These are phyloP conservation scores for Curvularia lunata DNA, from an alignment of 2,329 filamentous ascomycete species.

Conservation along the genomic window DNA sequence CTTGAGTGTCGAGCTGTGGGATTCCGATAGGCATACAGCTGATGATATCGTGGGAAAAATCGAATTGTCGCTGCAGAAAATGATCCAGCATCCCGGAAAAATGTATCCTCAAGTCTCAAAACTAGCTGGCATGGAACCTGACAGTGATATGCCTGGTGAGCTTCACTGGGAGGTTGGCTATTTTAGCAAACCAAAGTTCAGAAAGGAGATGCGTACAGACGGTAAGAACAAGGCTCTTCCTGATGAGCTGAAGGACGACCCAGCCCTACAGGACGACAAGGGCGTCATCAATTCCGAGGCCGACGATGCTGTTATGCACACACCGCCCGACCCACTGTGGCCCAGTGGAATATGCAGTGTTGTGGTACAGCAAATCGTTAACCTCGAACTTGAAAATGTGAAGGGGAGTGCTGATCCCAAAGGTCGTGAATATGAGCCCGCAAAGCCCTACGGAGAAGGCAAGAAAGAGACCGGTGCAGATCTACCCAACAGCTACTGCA, in stretches of 20 bases:
- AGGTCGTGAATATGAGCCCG: slow-evolving; percentile 87
- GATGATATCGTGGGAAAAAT: slow-evolving; percentile 96
- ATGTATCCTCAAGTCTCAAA: slow-evolving; percentile 91
- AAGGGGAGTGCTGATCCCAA: slow-evolving; percentile 82
- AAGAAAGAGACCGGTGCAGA: slow-evolving; percentile 82
- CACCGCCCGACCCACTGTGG: slow-evolving; percentile 95
- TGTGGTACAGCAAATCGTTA: slow-evolving; percentile 92
- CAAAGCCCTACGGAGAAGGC: slow-evolving; percentile 80
- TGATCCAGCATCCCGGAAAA: slow-evolving; percentile 90
- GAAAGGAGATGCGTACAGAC: slow-evolving; percentile 82
- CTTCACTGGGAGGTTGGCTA: slow-evolving; percentile 96
- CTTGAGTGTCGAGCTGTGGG: slow-evolving; percentile 93
- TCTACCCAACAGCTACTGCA: slow-evolving; percentile 91
- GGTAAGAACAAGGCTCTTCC: slow-evolving; percentile 83
- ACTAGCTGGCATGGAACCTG: slow-evolving; percentile 80
- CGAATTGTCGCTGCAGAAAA: slow-evolving; percentile 89
- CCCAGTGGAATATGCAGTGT: slow-evolving; percentile 87
- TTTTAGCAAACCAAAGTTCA: slow-evolving; percentile 89
- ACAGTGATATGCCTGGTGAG: slow-evolving; percentile 88
- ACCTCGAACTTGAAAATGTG: slow-evolving; percentile 88
- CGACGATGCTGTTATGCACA: slow-evolving; percentile 86
- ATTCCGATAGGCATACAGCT: slow-evolving; percentile 88
- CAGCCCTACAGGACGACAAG: slow-evolving; percentile 86
- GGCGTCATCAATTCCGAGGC: slow-evolving; percentile 73
- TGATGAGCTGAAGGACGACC: slow-evolving; percentile 72